Percentiles rank a stretch among this genome's conserved stretches.
phyloP scores from a whole-genome alignment of 2,329 filamentous ascomycete genomes.

The Nectriaceae sp. region DNA sequence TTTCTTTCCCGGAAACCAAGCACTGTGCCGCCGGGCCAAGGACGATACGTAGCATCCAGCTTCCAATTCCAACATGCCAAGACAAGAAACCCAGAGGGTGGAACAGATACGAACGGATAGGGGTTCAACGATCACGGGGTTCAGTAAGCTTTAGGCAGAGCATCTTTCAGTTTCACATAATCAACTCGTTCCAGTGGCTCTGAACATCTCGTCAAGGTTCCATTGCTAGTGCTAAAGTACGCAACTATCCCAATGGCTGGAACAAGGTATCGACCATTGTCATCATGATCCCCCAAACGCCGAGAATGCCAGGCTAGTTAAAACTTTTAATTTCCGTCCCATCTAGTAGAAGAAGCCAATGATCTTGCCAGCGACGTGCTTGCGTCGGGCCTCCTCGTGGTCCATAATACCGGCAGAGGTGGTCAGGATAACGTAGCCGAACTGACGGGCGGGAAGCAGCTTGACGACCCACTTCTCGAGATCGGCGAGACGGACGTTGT shows the following conservation, averaged over 20 bases:
- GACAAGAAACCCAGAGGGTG: no score
- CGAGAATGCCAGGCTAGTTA: constrained; percentile 35
- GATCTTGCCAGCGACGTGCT: constrained; percentile 99
- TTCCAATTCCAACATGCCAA: no score
- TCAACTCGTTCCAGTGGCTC: constrained; percentile 7
- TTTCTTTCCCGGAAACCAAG: no score
- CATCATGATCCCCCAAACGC: constrained; percentile 39
- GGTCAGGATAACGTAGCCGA: constrained; percentile 98
- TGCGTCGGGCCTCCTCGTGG: constrained; percentile 98
- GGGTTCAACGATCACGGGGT: no score
- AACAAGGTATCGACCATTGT: constrained; percentile 39
- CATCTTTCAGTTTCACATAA: not conserved
- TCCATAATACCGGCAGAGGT: constrained; percentile 99
- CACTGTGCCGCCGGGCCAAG: no score
- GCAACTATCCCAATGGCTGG: constrained; percentile 34
- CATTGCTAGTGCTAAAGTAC: constrained; percentile 38
- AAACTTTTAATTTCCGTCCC: constrained; percentile 29
- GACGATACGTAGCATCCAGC: no score
- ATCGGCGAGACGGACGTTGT: constrained; percentile 97
- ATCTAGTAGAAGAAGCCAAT: constrained; percentile 98
- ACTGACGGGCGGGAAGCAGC: constrained; percentile 98
- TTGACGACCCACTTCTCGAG: constrained; percentile 99
- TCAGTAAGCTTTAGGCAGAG: no score
- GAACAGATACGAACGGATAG: no score
- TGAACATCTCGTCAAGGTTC: constrained; percentile 34